Evolutionary conservation across 2,329 filamentous ascomycete genomes (phyloP).

Genomic region (Colletotrichum destructivum): DNA sequence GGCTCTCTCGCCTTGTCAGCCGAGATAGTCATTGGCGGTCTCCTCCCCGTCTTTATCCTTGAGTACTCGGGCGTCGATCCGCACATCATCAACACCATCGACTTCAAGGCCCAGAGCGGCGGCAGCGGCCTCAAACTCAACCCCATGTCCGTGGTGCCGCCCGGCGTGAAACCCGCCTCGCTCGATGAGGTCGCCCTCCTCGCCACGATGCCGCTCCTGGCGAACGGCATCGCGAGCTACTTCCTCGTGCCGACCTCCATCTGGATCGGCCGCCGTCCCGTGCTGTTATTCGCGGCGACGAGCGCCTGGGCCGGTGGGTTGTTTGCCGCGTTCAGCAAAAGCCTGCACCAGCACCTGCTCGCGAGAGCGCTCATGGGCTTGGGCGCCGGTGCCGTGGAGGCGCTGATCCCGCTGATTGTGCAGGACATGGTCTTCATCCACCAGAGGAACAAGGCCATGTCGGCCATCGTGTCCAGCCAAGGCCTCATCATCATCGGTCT

Average conservation of each 20-base stretch:
- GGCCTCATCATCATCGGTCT: conserved; percentile 50
- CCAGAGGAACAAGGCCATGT: conserved; percentile 53
- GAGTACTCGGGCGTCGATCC: conserved; percentile 53
- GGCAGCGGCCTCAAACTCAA: conserved; percentile 47
- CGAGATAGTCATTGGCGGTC: conserved; percentile 47
- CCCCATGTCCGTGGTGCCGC: conserved; percentile 41
- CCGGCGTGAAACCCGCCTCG: conserved; percentile 48
- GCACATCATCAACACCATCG: conserved; percentile 45
- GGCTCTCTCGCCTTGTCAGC: conserved; percentile 49
- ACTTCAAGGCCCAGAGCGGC: conserved; percentile 43
- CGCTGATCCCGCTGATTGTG: conserved; percentile 54
- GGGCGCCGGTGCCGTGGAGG: conserved; percentile 53
- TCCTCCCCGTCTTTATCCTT: conserved; percentile 53
- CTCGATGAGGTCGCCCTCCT: conserved; percentile 50
- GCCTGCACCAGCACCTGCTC: conserved; percentile 49
- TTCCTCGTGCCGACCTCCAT: conserved; percentile 54
- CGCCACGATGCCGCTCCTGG: conserved; percentile 52
- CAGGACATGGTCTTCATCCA: conserved; percentile 57
- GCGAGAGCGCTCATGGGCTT: conserved; percentile 53
- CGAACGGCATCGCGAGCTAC: conserved; percentile 53
- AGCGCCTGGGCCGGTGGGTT: conserved; percentile 54
- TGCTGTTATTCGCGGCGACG: conserved; percentile 51
- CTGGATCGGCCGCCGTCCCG: conserved; percentile 54
- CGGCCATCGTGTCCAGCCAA: conserved; percentile 49
- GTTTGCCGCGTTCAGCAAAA: conserved; percentile 52